These are phyloP conservation scores for Triticum monococcum DNA, from an alignment of 176 grass and related monocot species.

Conservation along the genomic window DNA sequence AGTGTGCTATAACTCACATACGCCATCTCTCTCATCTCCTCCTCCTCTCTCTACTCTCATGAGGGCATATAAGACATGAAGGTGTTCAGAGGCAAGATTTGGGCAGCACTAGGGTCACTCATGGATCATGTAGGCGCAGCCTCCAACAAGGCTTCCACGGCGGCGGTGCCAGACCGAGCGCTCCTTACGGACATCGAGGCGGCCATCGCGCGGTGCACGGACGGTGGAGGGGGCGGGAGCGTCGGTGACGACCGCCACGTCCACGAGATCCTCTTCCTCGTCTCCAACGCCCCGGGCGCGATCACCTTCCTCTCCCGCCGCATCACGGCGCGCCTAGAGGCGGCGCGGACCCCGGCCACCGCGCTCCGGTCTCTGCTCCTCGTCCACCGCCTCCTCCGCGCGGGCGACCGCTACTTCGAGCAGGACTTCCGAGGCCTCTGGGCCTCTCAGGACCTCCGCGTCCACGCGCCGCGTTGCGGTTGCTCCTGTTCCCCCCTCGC, in stretches of 20 bases:
- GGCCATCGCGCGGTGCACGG: conserved; percentile 67
- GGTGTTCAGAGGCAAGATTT: conserved; percentile 78
- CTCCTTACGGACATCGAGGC: conserved; percentile 72
- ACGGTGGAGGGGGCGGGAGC: conserved; percentile 11
- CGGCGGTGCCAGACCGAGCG: conserved; percentile 29
- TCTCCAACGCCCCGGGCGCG: conserved; percentile 83
- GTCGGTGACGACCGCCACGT: conserved; percentile 60
- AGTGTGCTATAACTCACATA: conserved; percentile 45
- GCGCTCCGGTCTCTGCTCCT: conserved; percentile 66
- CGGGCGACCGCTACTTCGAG: conserved; percentile 85
- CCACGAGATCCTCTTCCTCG: conserved; percentile 86
- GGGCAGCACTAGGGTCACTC: conserved; percentile 65
- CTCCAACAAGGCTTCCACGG: conserved; percentile 7
- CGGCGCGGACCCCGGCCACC: conserved; percentile 40
- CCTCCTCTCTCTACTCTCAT: conserved; percentile 26
- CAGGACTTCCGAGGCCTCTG: conserved; percentile 70
- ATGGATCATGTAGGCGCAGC: conserved; percentile 47
- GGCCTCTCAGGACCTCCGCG: conserved; percentile 58
- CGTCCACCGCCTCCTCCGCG: conserved; percentile 87
- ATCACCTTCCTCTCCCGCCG: conserved; percentile 87
- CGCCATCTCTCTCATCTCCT: conserved; percentile 11
- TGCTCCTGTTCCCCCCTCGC: conserved; percentile 13
- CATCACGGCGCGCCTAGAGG: conserved; percentile 64
- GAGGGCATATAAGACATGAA: conserved; percentile 68
- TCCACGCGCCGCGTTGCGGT: conserved; percentile 39